phyloP scores from a whole-genome alignment of 306 rosid genomes.

The Elaeagnus macrophylla region DNA sequence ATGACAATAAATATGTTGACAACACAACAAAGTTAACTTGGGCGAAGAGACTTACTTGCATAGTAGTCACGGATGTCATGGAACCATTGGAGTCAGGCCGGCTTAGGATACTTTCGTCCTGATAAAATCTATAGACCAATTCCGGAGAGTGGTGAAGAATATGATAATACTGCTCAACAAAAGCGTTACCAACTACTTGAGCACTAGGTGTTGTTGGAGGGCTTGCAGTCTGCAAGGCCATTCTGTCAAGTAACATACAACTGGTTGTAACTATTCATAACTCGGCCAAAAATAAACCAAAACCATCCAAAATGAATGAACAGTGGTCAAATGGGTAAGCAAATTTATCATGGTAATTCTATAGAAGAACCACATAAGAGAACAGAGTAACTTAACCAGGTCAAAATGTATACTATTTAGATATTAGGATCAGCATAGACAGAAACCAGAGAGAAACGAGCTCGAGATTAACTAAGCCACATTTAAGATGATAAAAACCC shows the following conservation, averaged over 20 bases:
- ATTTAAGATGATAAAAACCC: neutral
- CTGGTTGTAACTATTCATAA: slow-evolving; percentile 2
- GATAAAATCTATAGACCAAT: slow-evolving; percentile 55
- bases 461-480: neutral
- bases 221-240: slow-evolving; percentile 52
- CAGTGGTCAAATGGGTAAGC: neutral
- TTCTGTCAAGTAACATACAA: slow-evolving; percentile 23
- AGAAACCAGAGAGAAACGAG: neutral
- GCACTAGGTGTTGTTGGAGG: slow-evolving; percentile 42
- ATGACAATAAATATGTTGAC: neutral
- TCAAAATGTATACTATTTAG: no score
- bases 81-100: slow-evolving; percentile 57
- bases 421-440: neutral
- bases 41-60: slow-evolving; percentile 51
- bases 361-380: no score
- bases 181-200: slow-evolving; percentile 62
- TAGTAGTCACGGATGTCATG: slow-evolving; percentile 67
- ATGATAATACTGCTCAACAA: slow-evolving; percentile 74
- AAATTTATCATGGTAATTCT: neutral
- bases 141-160: slow-evolving; percentile 76
- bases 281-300: slow-evolving; percentile 10
- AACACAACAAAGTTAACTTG: neutral
- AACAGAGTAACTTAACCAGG: no score
- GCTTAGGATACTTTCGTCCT: slow-evolving; percentile 62
- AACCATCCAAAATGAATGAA: slow-evolving; percentile 5